These are phyloP conservation scores for Colletotrichum scovillei DNA, from an alignment of 2,329 filamentous ascomycete genomes.

Conservation along the genomic window DNA sequence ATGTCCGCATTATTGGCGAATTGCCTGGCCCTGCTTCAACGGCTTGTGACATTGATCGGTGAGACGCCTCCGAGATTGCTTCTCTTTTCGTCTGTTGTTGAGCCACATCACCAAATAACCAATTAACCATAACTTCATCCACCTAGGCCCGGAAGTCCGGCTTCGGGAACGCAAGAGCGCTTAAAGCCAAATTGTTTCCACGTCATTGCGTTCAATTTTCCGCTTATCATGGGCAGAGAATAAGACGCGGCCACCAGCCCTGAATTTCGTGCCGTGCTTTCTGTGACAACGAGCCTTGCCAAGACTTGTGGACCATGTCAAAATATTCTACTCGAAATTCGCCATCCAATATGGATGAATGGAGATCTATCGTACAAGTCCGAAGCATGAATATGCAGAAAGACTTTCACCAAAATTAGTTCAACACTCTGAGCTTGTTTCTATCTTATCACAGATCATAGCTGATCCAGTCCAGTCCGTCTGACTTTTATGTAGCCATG, in stretches of 20 bases:
- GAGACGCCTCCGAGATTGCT: slow-evolving; percentile 1
- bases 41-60: background rate
- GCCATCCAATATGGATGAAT: background rate
- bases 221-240: background rate
- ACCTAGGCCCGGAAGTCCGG: background rate
- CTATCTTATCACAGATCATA: background rate
- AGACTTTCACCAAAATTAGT: background rate
- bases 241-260: background rate
- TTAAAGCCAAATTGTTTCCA: slow-evolving; percentile 3
- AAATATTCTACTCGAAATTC: slow-evolving; percentile 3
- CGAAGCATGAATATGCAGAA: slow-evolving; percentile 6
- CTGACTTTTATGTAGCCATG: background rate
- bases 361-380: background rate
- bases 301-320: background rate
- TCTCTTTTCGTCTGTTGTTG: background rate
- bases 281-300: background rate
- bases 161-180: background rate
- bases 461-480: background rate
- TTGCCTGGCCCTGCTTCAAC: background rate
- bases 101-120: background rate
- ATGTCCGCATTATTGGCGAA: slow-evolving; percentile 12
- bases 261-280: background rate
- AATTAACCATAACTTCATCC: slow-evolving; percentile 10
- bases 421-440: background rate
- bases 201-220: slow-evolving; percentile 5